Conservation (phyloP, 176 grass and related monocot genomes). For the Hyparrhenia diplandra region DNA sequence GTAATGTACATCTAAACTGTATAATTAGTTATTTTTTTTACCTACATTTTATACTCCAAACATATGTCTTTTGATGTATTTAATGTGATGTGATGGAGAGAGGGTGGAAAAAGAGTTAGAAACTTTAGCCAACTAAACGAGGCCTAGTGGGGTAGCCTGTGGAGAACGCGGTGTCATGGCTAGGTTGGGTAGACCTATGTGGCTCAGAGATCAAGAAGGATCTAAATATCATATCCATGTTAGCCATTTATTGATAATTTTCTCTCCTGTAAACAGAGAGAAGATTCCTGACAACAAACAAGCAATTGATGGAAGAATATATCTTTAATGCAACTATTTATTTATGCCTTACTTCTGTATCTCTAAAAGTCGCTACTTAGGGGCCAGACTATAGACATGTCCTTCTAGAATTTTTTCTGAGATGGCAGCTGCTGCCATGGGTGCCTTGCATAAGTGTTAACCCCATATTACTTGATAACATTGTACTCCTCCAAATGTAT, state of each 20-base stretch:
- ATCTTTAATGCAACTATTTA: not conserved
- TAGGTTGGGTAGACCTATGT: not conserved
- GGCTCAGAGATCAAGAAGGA: not conserved
- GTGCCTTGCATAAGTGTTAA: not conserved
- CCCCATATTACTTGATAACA: not conserved
- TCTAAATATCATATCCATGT: not conserved
- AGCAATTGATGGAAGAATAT: not conserved
- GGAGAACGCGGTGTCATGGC: too few species aligned
- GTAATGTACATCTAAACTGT: too few species aligned
- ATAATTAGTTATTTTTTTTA: too few species aligned
- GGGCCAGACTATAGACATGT: not conserved
- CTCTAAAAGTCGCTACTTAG: not conserved
- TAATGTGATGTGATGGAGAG: too few species aligned
- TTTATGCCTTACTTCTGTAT: not conserved
- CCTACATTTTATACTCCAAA: too few species aligned
- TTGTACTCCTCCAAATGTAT: slow-evolving; percentile 1
- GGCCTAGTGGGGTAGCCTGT: too few species aligned
- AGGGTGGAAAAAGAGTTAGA: too few species aligned
- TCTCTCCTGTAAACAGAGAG: not conserved
- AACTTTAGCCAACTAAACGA: too few species aligned
- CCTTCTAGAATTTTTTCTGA: not conserved
- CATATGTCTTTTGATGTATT: too few species aligned
- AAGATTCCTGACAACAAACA: not conserved
- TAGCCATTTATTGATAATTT: not conserved
- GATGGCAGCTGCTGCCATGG: not conserved